Percentiles rank a stretch among this genome's conserved stretches.
Conservation (phyloP, 1,139 yeast species). For the Scheffersomyces cryptocercus region DNA sequence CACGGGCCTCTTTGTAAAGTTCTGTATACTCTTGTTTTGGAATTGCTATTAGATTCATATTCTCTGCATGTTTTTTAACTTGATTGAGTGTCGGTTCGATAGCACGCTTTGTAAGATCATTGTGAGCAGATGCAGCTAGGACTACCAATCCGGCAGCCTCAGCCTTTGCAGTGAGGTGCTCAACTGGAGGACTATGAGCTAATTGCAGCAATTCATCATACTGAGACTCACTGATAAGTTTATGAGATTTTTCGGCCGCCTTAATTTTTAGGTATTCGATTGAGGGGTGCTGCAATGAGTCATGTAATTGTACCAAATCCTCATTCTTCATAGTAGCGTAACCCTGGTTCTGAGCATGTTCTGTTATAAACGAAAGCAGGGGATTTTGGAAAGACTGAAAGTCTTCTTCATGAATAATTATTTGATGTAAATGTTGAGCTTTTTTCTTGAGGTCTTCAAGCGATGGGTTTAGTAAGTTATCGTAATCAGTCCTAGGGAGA, state of each 20-base stretch:
- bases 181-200: conserved; percentile 19
- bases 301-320: conserved; percentile 8
- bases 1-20: conserved; percentile 35
- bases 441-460: conserved; percentile 2
- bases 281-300: conserved; percentile 9
- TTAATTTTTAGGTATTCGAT: conserved; percentile 3
- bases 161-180: conserved; percentile 20
- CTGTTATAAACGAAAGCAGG: too few relatives aligned
- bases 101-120: conserved; percentile 25
- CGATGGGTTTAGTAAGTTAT: conserved; percentile 6
- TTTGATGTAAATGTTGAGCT: background rate
- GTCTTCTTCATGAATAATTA: conserved; percentile 1
- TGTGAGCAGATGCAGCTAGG: conserved; percentile 8
- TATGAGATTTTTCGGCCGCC: background rate
- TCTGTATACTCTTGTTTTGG: conserved; percentile 35
- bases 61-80: conserved; percentile 38
- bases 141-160: conserved; percentile 4
- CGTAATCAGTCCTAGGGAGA: conserved; percentile 5
- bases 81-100: conserved; percentile 33
- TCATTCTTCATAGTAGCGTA: conserved; percentile 12
- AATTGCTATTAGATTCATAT: conserved; percentile 35
- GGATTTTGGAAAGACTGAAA: background rate
- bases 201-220: conserved; percentile 1
- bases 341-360: conserved; percentile 13
- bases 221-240: conserved; percentile 3